These are phyloP conservation scores for Macaranga tanarius DNA, from an alignment of 441 rosid species.

Conservation along the genomic window DNA sequence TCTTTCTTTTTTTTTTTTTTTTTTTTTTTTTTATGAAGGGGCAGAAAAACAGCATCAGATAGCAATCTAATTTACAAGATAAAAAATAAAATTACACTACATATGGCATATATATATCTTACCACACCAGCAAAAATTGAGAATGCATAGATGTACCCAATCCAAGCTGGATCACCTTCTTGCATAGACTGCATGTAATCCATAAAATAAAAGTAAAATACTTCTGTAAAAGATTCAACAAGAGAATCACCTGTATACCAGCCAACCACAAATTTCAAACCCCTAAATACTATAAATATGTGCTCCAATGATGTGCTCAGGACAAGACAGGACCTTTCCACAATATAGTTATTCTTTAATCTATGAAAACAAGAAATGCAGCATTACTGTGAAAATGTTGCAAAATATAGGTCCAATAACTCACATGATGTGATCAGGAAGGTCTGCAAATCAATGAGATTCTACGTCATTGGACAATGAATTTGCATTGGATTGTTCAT, in stretches of 20 bases:
- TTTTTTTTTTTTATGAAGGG: too few relatives aligned
- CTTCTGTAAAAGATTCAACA: neutral
- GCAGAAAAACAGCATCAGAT: too few relatives aligned
- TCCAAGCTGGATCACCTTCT: slow-evolving; percentile 91
- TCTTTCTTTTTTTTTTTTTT: too few relatives aligned
- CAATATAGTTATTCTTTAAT: neutral
- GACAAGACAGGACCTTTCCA: neutral
- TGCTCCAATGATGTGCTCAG: neutral
- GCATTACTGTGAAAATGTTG: neutral
- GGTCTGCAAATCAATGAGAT: neutral
- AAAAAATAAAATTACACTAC: neutral
- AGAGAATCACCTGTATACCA: slow-evolving; percentile 1
- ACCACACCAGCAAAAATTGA: slow-evolving; percentile 95
- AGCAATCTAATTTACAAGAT: neutral
- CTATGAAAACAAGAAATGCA: neutral
- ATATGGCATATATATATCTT: slow-evolving; percentile 31
- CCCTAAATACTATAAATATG: neutral
- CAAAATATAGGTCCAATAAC: neutral
- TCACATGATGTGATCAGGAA: slow-evolving; percentile 3
- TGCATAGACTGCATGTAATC: slow-evolving; percentile 92
- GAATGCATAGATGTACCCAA: slow-evolving; percentile 91
- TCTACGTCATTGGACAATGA: neutral
- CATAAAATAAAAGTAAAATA: slow-evolving; percentile 24
- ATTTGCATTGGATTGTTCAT: neutral
- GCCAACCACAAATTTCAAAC: neutral